A percentile compares a stretch with the other conserved stretches of the same genome.
phyloP scores from a whole-genome alignment of 768 basidiomycete species.

The Omphalotus guepiniiformis region DNA sequence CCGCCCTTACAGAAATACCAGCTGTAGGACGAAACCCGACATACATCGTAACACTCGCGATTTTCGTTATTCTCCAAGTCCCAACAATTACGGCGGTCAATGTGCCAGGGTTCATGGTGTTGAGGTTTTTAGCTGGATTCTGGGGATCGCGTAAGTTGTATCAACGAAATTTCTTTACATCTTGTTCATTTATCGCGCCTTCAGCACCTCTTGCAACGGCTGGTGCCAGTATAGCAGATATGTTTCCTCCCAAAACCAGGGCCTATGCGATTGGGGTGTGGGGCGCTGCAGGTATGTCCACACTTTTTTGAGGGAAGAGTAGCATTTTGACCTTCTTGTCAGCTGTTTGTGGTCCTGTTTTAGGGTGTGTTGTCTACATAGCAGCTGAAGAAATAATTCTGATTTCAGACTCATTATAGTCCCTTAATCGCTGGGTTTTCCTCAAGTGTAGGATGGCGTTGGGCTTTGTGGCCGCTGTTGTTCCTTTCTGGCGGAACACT shows the following conservation, averaged over 20 bases:
- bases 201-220: constrained; percentile 29
- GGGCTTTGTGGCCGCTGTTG: constrained; percentile 30
- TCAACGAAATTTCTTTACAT: too few relatives aligned
- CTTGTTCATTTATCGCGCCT: too few relatives aligned
- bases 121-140: constrained; percentile 31
- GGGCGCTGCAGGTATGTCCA: constrained; percentile 15
- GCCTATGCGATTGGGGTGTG: constrained; percentile 24
- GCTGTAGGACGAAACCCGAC: constrained; percentile 27
- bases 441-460: constrained; percentile 27
- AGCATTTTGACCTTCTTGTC: too few relatives aligned
- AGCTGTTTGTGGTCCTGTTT: too few relatives aligned
- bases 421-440: constrained; percentile 31
- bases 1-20: constrained; percentile 29
- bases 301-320: too few relatives aligned
- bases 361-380: too few relatives aligned
- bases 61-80: constrained; percentile 30
- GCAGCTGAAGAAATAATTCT: constrained; percentile 16
- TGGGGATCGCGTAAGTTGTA: too few relatives aligned
- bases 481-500: constrained; percentile 26
- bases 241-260: constrained; percentile 18
- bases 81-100: constrained; percentile 28
- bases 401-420: constrained; percentile 25
- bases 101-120: constrained; percentile 25
- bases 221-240: constrained; percentile 23
- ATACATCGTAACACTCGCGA: constrained; percentile 26